Conservation (phyloP, 805 yeast genomes). For the Candida alai region DNA sequence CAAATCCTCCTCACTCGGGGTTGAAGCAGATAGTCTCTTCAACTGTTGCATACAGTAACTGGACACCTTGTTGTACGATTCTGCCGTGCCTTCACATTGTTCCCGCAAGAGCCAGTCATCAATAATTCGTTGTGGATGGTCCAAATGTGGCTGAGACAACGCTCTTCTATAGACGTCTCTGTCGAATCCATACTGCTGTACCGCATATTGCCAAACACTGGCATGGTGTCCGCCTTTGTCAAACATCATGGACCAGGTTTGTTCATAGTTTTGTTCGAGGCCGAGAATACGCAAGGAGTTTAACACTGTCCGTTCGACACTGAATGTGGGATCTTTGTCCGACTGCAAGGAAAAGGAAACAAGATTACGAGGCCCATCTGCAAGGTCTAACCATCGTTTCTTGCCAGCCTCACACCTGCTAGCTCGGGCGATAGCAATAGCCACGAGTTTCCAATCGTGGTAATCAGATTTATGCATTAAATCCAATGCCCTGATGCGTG, state of each 20-base stretch:
- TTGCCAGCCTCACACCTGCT: no score
- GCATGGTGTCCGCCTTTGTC: slow-evolving; percentile 28
- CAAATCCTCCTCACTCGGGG: no score
- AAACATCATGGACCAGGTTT: slow-evolving; percentile 14
- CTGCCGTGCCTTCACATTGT: slow-evolving; percentile 23
- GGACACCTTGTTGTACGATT: no score
- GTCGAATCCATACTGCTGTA: slow-evolving; percentile 7
- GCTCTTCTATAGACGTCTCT: slow-evolving; percentile 31
- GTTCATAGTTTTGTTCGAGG: no score
- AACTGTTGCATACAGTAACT: no score
- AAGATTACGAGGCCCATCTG: no score
- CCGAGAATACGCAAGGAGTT: no score
- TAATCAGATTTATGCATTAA: slow-evolving; percentile 16
- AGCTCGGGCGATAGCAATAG: slow-evolving; percentile 13
- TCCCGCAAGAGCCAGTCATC: slow-evolving; percentile 43
- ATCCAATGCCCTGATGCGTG: slow-evolving; percentile 10
- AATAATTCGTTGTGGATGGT: slow-evolving; percentile 48
- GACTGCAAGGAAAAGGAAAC: no score
- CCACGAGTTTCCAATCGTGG: slow-evolving; percentile 32
- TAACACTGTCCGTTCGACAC: no score
- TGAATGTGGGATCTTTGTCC: no score
- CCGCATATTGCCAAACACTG: slow-evolving; percentile 47
- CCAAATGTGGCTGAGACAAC: slow-evolving; percentile 28
- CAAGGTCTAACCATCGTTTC: no score
- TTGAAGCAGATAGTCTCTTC: no score